Conservation (phyloP, 768 basidiomycete species). For the Mrakia gelida region DNA sequence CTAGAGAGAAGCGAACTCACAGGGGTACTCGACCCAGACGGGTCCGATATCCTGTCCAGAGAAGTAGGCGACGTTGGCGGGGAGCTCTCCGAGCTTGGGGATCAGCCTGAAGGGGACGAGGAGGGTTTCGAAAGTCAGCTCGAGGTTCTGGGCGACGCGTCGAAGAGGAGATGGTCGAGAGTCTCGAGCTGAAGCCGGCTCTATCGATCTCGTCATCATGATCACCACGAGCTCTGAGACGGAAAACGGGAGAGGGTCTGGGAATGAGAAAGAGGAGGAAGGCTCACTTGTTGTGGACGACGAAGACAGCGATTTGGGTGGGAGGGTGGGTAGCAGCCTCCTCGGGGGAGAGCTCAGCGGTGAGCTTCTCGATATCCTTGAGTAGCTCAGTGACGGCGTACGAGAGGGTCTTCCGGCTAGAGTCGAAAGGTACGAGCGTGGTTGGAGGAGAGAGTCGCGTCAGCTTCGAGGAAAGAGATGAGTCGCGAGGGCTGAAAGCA, state of each 20-base stretch:
- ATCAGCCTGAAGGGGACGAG: constrained; percentile 69
- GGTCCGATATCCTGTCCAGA: constrained; percentile 62
- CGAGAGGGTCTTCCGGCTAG: constrained; percentile 24
- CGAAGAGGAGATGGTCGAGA: background rate
- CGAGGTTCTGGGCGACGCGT: background rate
- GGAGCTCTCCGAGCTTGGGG: constrained; percentile 71
- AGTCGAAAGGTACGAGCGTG: background rate
- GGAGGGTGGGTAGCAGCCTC: constrained; percentile 36
- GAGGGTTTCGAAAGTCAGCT: constrained; percentile 54
- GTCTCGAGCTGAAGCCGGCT: too few species aligned
- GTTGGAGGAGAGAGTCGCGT: background rate
- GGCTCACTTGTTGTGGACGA: constrained; percentile 52
- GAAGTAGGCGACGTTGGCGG: constrained; percentile 66
- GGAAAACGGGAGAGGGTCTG: too few species aligned
- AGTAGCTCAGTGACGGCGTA: constrained; percentile 86
- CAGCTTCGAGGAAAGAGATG: background rate
- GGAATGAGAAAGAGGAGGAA: too few species aligned
- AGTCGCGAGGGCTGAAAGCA: constrained; percentile 19
- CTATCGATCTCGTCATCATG: too few species aligned
- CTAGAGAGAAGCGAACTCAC: constrained; percentile 31
- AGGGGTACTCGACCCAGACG: constrained; percentile 48
- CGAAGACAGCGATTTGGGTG: constrained; percentile 77
- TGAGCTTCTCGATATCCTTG: constrained; percentile 61
- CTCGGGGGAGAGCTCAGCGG: constrained; percentile 32
- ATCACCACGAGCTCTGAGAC: too few species aligned